Conservation (phyloP, 139 green algal genomes). For the Closterium sp. region DNA sequence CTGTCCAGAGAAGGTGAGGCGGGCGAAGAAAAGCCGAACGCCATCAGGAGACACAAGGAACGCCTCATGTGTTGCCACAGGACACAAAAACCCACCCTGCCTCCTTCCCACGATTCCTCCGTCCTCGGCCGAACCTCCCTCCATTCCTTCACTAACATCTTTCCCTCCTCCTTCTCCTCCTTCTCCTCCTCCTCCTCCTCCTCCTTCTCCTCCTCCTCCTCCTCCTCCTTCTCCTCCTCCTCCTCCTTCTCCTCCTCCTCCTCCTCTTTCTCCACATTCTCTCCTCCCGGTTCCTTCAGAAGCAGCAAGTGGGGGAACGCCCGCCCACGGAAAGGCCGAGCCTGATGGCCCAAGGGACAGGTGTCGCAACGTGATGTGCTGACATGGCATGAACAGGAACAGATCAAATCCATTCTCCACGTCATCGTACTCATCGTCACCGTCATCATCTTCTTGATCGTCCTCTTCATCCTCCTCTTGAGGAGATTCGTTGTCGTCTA, state of each 20-base stretch:
- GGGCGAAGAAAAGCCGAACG: neutral
- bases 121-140: neutral
- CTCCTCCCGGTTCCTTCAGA: neutral
- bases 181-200: neutral
- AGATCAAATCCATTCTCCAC: neutral
- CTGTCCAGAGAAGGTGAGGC: neutral
- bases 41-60: neutral
- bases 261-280: neutral
- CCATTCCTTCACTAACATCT: no score
- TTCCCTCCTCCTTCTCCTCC: neutral
- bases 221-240: neutral
- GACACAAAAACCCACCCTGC: neutral
- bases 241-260: no score
- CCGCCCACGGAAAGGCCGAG: neutral
- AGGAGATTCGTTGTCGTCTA: neutral
- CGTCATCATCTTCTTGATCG: neutral
- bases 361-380: neutral
- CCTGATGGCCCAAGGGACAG: neutral
- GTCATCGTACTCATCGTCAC: neutral
- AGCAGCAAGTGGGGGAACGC: neutral
- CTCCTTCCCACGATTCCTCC: neutral
- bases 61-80: neutral
- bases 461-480: neutral
- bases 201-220: neutral
- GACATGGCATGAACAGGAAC: neutral